These are phyloP conservation scores for Podospora conica DNA, from an alignment of 495 filamentous ascomycete species.

Conservation along the genomic window DNA sequence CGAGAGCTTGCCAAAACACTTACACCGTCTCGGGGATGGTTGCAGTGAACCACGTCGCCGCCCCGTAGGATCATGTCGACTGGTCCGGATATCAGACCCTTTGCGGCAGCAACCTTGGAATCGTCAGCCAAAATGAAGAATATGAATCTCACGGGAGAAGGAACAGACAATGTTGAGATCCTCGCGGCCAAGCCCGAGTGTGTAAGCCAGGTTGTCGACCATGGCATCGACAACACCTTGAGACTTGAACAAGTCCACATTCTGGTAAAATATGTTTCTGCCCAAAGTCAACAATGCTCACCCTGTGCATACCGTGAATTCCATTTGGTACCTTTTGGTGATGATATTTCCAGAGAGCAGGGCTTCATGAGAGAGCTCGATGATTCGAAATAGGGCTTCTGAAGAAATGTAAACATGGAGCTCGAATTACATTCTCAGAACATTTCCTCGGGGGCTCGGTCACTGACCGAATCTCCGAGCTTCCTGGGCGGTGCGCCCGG, in stretches of 20 bases:
- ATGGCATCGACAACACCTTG: conserved; percentile 70
- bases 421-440: background rate
- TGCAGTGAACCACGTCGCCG: conserved; percentile 26
- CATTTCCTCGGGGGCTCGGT: background rate
- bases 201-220: conserved; percentile 80
- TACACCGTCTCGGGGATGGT: conserved; percentile 25
- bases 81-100: conserved; percentile 35
- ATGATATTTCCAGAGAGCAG: conserved; percentile 55
- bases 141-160: background rate
- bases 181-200: conserved; percentile 56
- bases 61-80: conserved; percentile 20
- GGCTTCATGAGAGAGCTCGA: conserved; percentile 65
- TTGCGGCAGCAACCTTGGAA: conserved; percentile 53
- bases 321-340: conserved; percentile 65
- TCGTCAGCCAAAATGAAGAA: background rate
- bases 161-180: conserved; percentile 58
- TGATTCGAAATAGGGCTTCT: conserved; percentile 55
- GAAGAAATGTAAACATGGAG: background rate
- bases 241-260: conserved; percentile 69
- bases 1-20: background rate
- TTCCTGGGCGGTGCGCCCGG: conserved; percentile 32
- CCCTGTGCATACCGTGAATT: background rate
- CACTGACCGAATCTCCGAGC: conserved; percentile 37
- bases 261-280: conserved; percentile 89
- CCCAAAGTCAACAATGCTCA: background rate